Evolutionary conservation across 108 stramenopile genomes (phyloP).

Genomic region (Aurantiochytrium sp.): DNA sequence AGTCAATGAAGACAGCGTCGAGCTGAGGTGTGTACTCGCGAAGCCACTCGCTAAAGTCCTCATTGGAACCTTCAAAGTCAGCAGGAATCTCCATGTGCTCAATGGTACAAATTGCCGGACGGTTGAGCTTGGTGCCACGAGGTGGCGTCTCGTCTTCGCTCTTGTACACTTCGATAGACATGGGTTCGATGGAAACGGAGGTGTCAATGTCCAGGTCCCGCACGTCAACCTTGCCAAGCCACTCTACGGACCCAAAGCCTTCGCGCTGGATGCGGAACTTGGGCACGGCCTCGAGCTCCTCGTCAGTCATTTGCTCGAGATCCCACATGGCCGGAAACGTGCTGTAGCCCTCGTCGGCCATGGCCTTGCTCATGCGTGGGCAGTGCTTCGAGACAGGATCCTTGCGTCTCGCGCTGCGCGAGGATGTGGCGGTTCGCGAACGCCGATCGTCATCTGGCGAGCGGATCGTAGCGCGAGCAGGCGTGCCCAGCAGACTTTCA

Average conservation of each 20-base stretch:
- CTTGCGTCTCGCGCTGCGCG: background rate
- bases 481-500: background rate
- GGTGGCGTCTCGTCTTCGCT: slow-evolving; percentile 65
- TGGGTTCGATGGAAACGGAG: slow-evolving; percentile 66
- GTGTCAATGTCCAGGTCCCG: slow-evolving; percentile 68
- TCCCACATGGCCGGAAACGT: slow-evolving; percentile 60
- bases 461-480: background rate
- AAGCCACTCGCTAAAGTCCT: slow-evolving; percentile 35
- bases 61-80: slow-evolving; percentile 55
- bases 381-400: background rate
- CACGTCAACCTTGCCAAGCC: slow-evolving; percentile 85
- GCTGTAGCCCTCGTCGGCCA: slow-evolving; percentile 53
- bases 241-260: slow-evolving; percentile 72
- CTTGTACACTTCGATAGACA: slow-evolving; percentile 74
- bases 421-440: background rate
- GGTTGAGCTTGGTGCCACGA: slow-evolving; percentile 60
- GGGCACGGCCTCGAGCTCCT: slow-evolving; percentile 74
- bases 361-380: slow-evolving; percentile 61
- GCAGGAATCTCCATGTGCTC: slow-evolving; percentile 56
- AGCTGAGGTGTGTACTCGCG: slow-evolving; percentile 23
- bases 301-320: slow-evolving; percentile 60
- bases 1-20: slow-evolving; percentile 72
- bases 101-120: slow-evolving; percentile 75
- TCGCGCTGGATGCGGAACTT: slow-evolving; percentile 63
- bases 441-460: too few species aligned